Evolutionary conservation across 2,329 filamentous ascomycete genomes (phyloP).

Genomic region (Phialemoniopsis sp.): DNA sequence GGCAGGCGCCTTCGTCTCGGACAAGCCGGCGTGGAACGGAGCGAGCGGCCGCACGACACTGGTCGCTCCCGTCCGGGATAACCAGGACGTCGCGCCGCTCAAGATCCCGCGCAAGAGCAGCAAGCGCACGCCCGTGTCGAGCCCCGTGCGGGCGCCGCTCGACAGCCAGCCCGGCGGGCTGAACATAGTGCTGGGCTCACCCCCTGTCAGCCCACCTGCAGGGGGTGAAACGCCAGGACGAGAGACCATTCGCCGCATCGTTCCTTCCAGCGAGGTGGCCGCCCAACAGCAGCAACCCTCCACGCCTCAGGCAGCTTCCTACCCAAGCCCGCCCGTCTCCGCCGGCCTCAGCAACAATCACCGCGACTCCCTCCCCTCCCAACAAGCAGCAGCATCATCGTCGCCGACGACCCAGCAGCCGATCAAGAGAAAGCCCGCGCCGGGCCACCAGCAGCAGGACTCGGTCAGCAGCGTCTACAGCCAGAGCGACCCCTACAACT

Average conservation of each 20-base stretch:
- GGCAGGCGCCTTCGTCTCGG: constrained; percentile 26
- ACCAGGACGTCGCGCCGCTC: constrained; percentile 50
- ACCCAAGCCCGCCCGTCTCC: constrained; percentile 33
- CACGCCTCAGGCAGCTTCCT: constrained; percentile 12
- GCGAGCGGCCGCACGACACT: constrained; percentile 65
- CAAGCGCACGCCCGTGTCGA: constrained; percentile 25
- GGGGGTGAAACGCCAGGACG: constrained; percentile 19
- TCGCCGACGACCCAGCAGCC: not conserved
- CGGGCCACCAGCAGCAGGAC: constrained; percentile 4
- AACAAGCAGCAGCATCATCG: not conserved
- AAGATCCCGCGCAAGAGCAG: constrained; percentile 48
- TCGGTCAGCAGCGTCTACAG: constrained; percentile 9
- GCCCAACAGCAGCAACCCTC: constrained; percentile 15
- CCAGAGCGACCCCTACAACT: constrained; percentile 13
- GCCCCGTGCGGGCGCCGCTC: constrained; percentile 12
- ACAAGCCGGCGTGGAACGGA: constrained; percentile 64
- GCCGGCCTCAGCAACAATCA: constrained; percentile 16
- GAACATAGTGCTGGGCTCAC: constrained; percentile 12
- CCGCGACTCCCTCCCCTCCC: constrained; percentile 10
- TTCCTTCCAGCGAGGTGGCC: constrained; percentile 25
- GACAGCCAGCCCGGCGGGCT: constrained; percentile 2
- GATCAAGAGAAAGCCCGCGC: constrained; percentile 17
- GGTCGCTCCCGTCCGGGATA: constrained; percentile 61
- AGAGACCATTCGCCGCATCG: constrained; percentile 26
- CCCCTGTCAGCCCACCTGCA: constrained; percentile 22